Percentiles rank a stretch among this genome's conserved stretches.
These are phyloP conservation scores for Sporothrix schenckii DNA, from an alignment of 2,329 filamentous ascomycete genomes.

Conservation along the genomic window DNA sequence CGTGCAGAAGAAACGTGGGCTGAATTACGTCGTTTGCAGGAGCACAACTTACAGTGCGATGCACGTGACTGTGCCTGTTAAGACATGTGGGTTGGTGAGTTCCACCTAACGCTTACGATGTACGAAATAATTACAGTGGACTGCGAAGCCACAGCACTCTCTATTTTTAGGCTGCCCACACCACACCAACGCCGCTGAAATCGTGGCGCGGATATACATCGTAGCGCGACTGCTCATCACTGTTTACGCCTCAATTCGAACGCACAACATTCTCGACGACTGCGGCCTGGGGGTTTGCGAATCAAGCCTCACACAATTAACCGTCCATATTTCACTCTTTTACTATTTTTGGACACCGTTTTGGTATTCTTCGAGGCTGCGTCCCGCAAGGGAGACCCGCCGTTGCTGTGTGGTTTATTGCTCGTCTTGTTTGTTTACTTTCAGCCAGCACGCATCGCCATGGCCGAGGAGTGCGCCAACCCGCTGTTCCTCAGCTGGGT, in stretches of 20 bases:
- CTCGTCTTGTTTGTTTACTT: conserved; percentile 9
- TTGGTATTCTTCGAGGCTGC: too few species aligned
- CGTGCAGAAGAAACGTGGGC: background rate
- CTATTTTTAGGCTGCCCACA: conserved; percentile 5
- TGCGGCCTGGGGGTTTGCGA: too few species aligned
- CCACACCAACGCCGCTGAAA: background rate
- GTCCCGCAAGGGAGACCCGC: background rate
- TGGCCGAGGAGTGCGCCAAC: conserved; percentile 59
- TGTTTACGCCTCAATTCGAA: background rate
- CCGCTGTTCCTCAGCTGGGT: conserved; percentile 73
- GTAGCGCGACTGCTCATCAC: background rate
- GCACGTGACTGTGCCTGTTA: conserved; percentile 9
- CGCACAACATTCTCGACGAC: background rate
- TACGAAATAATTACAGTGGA: background rate
- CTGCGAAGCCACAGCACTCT: background rate
- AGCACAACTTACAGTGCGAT: background rate
- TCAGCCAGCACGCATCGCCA: background rate
- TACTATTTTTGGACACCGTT: too few species aligned
- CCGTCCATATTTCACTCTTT: background rate
- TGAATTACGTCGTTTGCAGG: background rate
- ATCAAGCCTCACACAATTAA: background rate
- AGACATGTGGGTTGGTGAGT: too few species aligned
- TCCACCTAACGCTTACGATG: background rate
- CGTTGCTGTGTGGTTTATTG: conserved; percentile 8
- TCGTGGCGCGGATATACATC: background rate